Percentiles rank a stretch among this genome's conserved stretches.
Conservation (phyloP, 148 eudicot genomes). For the Persicaria maculosa region DNA sequence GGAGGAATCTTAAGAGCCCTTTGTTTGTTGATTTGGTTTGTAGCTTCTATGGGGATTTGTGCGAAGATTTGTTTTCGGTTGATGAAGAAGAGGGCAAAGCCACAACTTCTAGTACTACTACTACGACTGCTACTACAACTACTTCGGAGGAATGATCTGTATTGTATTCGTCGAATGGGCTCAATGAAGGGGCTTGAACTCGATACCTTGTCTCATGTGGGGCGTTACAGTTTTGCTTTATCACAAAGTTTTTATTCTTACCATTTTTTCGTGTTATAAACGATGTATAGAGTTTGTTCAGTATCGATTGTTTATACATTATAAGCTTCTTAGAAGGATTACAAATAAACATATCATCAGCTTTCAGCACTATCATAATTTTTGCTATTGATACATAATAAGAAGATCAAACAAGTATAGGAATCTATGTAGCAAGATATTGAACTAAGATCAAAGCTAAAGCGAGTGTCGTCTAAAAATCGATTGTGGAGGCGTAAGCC, state of each 20-base stretch:
- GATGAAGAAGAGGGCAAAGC: slow-evolving; percentile 26
- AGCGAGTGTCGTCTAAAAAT: neutral
- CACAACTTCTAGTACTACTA: neutral
- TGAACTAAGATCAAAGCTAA: neutral
- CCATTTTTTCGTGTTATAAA: too few relatives aligned
- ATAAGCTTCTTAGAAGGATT: too few relatives aligned
- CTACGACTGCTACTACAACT: neutral
- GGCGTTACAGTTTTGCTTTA: too few relatives aligned
- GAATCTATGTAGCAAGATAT: neutral
- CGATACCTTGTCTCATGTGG: too few relatives aligned
- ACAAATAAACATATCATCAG: too few relatives aligned
- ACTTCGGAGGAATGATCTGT: slow-evolving; percentile 16
- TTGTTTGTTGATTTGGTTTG: slow-evolving; percentile 67
- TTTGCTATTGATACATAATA: too few relatives aligned
- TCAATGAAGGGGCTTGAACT: too few relatives aligned
- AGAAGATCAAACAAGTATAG: neutral
- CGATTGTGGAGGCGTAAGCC: slow-evolving; percentile 29
- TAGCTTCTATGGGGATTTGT: slow-evolving; percentile 80
- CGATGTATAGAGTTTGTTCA: too few relatives aligned
- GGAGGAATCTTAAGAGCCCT: slow-evolving; percentile 66
- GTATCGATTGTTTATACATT: too few relatives aligned
- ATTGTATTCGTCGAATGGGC: too few relatives aligned
- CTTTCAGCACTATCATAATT: too few relatives aligned
- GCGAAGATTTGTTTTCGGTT: slow-evolving; percentile 56
- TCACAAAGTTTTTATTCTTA: too few relatives aligned